Base-by-base conservation (phyloP, 2,329 filamentous ascomycete species). In the Metarhizium album region DNA sequence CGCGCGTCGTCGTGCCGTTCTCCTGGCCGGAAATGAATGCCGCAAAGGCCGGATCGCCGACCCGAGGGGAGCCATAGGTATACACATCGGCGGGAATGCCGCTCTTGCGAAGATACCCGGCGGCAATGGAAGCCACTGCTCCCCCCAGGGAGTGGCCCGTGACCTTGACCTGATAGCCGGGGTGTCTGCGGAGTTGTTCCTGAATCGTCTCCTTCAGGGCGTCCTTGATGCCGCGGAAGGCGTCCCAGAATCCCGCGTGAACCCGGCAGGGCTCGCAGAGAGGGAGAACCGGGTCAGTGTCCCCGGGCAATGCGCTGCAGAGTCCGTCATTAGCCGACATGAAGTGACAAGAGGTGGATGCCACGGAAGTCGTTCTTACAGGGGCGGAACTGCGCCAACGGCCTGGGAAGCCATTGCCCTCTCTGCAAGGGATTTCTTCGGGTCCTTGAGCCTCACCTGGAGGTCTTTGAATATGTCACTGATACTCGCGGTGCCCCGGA, bases 61-160 rank as follows among this genome's bases (percentile, higher is more conserved):
- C 73, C 45, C 82, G 82, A 2, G 84, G 84, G 18, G 79, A 74
- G 54, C 84, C 84, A 67, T 76, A 87, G 1, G 78, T 83, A 71
- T 82, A 85, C 42, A 86, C 59, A 58, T 83, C 79, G 23, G 60
- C 53, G 1, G 66, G 56, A 52, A 67, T 66, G 40, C 75, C 78
- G 11, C 62, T 60, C 6, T 63, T 62, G 47, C 82, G 75, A 24
- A 86, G 66, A 56, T 78, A 72, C 1, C 73, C 77, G 0, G 73
- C 80, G 0, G 74, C 83, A 3, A 88, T 62, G 11, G 75, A 79
- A 38, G 76, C 80, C 2, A 87, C 68, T 6, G 82, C 83, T 24
- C 72, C 84, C 45, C 84, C 84, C 2, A 87, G 76, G 9, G 80
- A 84, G 69, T 87, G 83, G 42, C 84, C 84, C 0, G 82, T 82